Conservation (phyloP, 2,329 filamentous ascomycete species). For the Colletotrichum lentis region DNA sequence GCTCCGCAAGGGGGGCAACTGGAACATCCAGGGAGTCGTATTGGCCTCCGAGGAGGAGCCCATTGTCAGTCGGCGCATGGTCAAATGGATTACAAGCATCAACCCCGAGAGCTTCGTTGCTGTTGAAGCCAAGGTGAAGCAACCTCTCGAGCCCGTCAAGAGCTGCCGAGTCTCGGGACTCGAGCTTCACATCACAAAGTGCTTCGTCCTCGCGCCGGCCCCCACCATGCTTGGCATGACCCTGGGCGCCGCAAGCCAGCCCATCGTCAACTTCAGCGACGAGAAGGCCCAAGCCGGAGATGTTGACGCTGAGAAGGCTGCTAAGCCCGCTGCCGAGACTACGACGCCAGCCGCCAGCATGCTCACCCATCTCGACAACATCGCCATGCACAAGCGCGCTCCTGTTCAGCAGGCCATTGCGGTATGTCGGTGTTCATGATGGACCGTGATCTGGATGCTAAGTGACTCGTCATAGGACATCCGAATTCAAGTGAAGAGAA, state of each 20-base stretch:
- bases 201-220: slow-evolving; percentile 76
- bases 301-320: slow-evolving; percentile 43
- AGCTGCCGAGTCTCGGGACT: slow-evolving; percentile 80
- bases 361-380: slow-evolving; percentile 87
- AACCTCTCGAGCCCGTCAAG: slow-evolving; percentile 86
- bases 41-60: slow-evolving; percentile 69
- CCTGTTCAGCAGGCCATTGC: slow-evolving; percentile 88
- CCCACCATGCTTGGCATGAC: slow-evolving; percentile 66
- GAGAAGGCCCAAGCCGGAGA: slow-evolving; percentile 54
- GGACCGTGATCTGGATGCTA: no score
- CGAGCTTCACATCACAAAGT: slow-evolving; percentile 88
- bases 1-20: slow-evolving; percentile 76
- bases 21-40: slow-evolving; percentile 86
- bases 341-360: slow-evolving; percentile 66
- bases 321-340: slow-evolving; percentile 51
- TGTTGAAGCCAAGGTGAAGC: slow-evolving; percentile 82
- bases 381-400: slow-evolving; percentile 89
- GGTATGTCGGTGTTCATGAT: no score
- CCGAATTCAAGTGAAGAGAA: slow-evolving; percentile 44
- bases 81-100: slow-evolving; percentile 84
- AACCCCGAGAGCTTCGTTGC: slow-evolving; percentile 83
- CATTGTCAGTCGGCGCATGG: slow-evolving; percentile 81
- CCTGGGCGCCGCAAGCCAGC: slow-evolving; percentile 62
- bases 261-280: slow-evolving; percentile 67
- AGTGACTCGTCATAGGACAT: slow-evolving; percentile 47